Evolutionary conservation across 108 stramenopile genomes (phyloP), one percentile per base, ranked within the genome.

Genomic region (Cyclotella sp.): DNA sequence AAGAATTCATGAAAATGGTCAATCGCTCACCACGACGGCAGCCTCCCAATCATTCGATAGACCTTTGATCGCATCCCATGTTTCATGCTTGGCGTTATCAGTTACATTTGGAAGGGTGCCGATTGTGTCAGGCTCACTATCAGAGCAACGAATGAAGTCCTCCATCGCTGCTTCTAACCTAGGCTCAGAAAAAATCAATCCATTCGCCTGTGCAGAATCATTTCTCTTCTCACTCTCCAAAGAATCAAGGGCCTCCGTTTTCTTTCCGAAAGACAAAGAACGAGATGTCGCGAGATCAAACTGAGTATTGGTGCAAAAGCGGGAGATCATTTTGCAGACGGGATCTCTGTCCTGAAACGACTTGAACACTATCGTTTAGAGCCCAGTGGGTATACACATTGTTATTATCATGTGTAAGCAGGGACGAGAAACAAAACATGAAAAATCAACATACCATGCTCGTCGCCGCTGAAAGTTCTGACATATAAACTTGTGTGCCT

Each of bases 401-500:
- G 66, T 87, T 57, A 16, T 34, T 34, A 34, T 34, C 6, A 1
- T 55, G 55, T 24, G 11, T 3, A 1, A 24, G n/a, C 62, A 19
- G 47, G 89, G 87, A 16, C 77, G 76, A 13, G 82, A 83, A 69
- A 89, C 89, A 16, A 86, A 61, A n/a, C 1, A 3, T n/a, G 47
- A n/a, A n/a, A 12, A 45, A 45, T 13, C 13, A 12, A 9, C 62
- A 52, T 49, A 68, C 67, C 67, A 66, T 90, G 87, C 24, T 86
- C 75, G 53, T 91, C 89, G 44, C 68, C 69, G 16, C 84, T 85
- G 44, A 27, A 30, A 43, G 63, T 72, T 28, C 60, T 67, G 53
- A 87, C 78, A 51, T 46, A 63, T 15, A 91, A 72, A 53, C 81
- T 85, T 0, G 92, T 93, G 3, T 86, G 84, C 24, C 87, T 78